Percentiles rank a stretch among this genome's conserved stretches.
Conservation (phyloP, 2,329 filamentous ascomycete species). For the Didymella arachidicola region DNA sequence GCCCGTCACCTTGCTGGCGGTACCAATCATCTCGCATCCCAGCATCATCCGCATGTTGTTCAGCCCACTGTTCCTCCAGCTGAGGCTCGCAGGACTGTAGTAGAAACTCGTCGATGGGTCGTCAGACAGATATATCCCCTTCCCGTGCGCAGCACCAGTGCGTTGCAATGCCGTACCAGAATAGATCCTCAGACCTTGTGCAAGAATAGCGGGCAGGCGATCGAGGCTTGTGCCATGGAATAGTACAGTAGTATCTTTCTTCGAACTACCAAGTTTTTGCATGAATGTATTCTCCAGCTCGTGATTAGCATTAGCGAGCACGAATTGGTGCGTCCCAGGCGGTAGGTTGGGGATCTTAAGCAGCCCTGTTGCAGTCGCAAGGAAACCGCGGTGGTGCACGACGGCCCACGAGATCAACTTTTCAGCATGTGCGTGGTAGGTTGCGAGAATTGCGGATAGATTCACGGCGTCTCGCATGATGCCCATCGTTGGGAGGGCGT, state of each 20-base stretch:
- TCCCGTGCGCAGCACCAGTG: slow-evolving; percentile 43
- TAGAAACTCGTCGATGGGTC: slow-evolving; percentile 37
- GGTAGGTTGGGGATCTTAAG: slow-evolving; percentile 41
- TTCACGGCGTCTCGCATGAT: slow-evolving; percentile 29
- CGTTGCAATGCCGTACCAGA: slow-evolving; percentile 43
- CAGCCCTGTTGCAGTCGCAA: slow-evolving; percentile 36
- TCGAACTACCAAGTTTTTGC: slow-evolving; percentile 15
- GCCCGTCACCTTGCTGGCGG: slow-evolving; percentile 22
- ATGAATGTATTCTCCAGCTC: slow-evolving; percentile 35
- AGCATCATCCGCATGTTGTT: slow-evolving; percentile 41
- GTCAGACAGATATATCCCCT: slow-evolving; percentile 45
- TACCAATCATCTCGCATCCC: slow-evolving; percentile 41
- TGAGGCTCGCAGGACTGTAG: slow-evolving; percentile 32
- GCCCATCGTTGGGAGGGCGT: slow-evolving; percentile 36
- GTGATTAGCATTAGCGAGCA: slow-evolving; percentile 42
- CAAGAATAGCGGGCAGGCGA: slow-evolving; percentile 43
- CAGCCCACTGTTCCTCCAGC: slow-evolving; percentile 39
- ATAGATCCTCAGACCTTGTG: slow-evolving; percentile 37
- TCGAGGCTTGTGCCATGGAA: slow-evolving; percentile 48
- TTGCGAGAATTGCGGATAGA: slow-evolving; percentile 25
- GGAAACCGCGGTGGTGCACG: slow-evolving; percentile 40
- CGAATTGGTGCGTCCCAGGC: slow-evolving; percentile 42
- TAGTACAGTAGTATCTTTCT: slow-evolving; percentile 31
- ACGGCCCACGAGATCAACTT: slow-evolving; percentile 42
- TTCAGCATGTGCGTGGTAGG: slow-evolving; percentile 33